Base-by-base conservation (phyloP, 345 rosid species). In the Eucalyptus decipiens region DNA sequence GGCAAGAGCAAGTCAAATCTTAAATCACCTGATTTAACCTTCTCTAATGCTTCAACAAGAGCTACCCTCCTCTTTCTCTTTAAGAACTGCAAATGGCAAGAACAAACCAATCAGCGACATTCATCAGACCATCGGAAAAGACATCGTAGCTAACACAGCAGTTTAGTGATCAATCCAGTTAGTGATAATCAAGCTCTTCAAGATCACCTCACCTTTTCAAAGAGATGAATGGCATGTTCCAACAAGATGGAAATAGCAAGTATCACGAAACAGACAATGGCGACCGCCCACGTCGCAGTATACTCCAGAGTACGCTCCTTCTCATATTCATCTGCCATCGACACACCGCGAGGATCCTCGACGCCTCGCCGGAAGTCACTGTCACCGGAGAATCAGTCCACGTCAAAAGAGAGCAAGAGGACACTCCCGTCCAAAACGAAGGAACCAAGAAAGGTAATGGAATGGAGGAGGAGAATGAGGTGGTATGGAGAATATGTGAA, bases 21-120 rank as follows among this genome's bases (percentile, higher is more conserved):
- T 40, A 40, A 37, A 76, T 90, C 90, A 97, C 99, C 99, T 91
- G 97, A 94, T 92, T 98, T 98, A 32, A 98, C 91, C 89, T 98
- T 98, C 87, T 95, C 99, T n/a, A 98, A 95, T 28, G 99, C 96
- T 89, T 98, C 99, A 49, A 81, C 94, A 6, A 96, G 89, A 93
- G 98, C 96, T 88, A 91, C 93, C 88, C 93, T 97, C 80, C 89
- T 91, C 92, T 90, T 95, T 60, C 56, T 95, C 87, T 92, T 91
- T 54, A 97, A 90, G 95, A 96, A 93, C 99, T 97, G 94, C 80
- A 87, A 17, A 76, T 9, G 47, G 37, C 32, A 86, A 86, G 51
- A 49, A 48, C 45, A 54, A 4, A 48, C 52, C 69, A 45, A 62
- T 88, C 58, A 67, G 76, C 21, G 28, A 49, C 34, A 23, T n/a